These are phyloP conservation scores for Cryptosporidium andersoni DNA, from an alignment of 169 alveolate species.

Conservation along the genomic window DNA sequence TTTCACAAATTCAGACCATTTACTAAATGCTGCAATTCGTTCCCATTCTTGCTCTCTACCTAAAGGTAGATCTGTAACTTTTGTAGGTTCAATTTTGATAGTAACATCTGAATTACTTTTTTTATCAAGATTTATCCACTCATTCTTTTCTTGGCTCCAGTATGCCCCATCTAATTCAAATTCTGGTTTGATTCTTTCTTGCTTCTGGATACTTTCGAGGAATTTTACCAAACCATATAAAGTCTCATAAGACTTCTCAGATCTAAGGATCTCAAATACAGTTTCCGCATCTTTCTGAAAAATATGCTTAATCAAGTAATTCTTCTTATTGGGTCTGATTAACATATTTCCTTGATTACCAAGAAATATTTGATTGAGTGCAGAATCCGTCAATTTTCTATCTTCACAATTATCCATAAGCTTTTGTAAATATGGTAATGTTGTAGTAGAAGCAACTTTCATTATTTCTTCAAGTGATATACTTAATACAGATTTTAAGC, in stretches of 20 bases:
- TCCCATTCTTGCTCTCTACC: conserved; percentile 60
- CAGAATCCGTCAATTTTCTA: conserved; percentile 19
- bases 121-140: conserved; percentile 46
- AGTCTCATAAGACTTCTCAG: conserved; percentile 5
- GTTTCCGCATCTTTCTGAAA: conserved; percentile 33
- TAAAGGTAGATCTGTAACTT: conserved; percentile 42
- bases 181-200: conserved; percentile 13
- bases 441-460: conserved; percentile 14
- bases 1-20: conserved; percentile 61
- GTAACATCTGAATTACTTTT: conserved; percentile 30
- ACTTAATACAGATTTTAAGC: conserved; percentile 17
- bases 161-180: conserved; percentile 28
- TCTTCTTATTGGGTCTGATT: conserved; percentile 36
- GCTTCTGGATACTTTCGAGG: conserved; percentile 29
- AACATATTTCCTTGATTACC: conserved; percentile 43
- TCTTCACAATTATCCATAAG: conserved; percentile 23
- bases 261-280: conserved; percentile 14
- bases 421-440: conserved; percentile 18
- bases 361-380: conserved; percentile 19
- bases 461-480: conserved; percentile 7
- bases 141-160: conserved; percentile 51
- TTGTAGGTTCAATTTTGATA: conserved; percentile 33
- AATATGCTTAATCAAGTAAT: conserved; percentile 32
- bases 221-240: conserved; percentile 3
- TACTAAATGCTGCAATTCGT: conserved; percentile 55